Evolutionary conservation across 2,329 filamentous ascomycete species (phyloP).

Genomic region (Ceratocystis lukuohia): DNA sequence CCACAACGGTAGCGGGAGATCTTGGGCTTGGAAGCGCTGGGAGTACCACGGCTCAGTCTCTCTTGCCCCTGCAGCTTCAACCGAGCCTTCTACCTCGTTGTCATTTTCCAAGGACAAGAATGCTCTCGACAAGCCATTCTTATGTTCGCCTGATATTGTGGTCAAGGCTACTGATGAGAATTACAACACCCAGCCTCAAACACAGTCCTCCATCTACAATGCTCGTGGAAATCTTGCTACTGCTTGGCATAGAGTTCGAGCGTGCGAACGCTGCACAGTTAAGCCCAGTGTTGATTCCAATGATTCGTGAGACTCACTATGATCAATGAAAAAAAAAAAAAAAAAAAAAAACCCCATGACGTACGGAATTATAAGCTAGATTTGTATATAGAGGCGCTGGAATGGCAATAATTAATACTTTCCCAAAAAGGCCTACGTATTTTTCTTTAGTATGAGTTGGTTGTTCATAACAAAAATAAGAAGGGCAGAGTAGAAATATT

Average conservation of each 20-base stretch:
- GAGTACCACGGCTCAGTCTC: slow-evolving; percentile 36
- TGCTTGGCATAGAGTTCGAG: slow-evolving; percentile 48
- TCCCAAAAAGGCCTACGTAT: not conserved
- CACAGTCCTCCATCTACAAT: slow-evolving; percentile 47
- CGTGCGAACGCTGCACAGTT: slow-evolving; percentile 26
- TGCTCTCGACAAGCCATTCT: slow-evolving; percentile 21
- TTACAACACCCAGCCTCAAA: slow-evolving; percentile 54
- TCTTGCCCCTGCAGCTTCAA: not conserved
- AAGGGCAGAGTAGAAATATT: not conserved
- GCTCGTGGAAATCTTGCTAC: slow-evolving; percentile 51
- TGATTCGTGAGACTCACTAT: not conserved
- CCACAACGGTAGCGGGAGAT: slow-evolving; percentile 27
- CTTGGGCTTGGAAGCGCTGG: slow-evolving; percentile 54
- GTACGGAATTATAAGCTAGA: not conserved
- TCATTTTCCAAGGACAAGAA: not conserved
- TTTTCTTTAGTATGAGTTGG: not conserved
- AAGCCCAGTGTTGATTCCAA: not conserved
- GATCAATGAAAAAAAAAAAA: not conserved
- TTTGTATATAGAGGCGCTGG: slow-evolving; percentile 1
- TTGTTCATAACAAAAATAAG: not conserved
- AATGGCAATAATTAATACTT: not conserved
- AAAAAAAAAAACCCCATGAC: not conserved
- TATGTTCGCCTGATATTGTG: slow-evolving; percentile 38
- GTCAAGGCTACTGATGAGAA: slow-evolving; percentile 54
- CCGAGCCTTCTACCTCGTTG: slow-evolving; percentile 12